Base-by-base conservation (phyloP, 108 stramenopile genomes). In the Discostella pseudostelligera region DNA sequence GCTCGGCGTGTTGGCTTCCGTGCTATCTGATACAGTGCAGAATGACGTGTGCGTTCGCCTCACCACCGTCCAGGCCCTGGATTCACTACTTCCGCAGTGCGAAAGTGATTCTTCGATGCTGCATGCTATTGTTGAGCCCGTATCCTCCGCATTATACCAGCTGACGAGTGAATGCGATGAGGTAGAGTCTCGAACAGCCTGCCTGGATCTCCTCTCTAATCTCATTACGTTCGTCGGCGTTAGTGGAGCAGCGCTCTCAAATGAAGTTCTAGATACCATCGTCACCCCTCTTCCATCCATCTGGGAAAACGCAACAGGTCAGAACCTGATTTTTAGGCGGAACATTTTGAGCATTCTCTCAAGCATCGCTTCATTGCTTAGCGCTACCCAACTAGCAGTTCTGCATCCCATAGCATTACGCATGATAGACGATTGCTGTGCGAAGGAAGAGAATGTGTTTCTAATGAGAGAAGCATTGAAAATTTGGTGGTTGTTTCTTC, bases 351-450 rank as follows among this genome's bases (percentile, higher is more conserved):
- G 50, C 7, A 77, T 81, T 28, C 17, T 72, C n/a, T 65, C 74
- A 10, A 60, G 65, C 35, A 47, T 70, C 39, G 80, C 75, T 21
- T 55, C 60, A 39, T 55, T 60, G 21, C 66, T 78, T 17, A 71
- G 77, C 4, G 39, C 72, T 8, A 45, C 72, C 26, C 58, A 69
- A 26, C 32, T 59, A 17, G n/a, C 60, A 9, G 28, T 66, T 25
- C 51, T 81, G 29, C 58, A 77, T 50, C 80, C 74, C 0, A 51
- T 77, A 14, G 75, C 75, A 19, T 44, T 81, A 56, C 75, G 75
- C 5, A 61, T 81, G 70, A 69, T 81, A 16, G 80, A 81, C 62
- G 65, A 74, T 54, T 54, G 53, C 47, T 67, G 76, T 46, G 69
- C 24, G 42, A 54, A 42, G 26, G 63, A 76, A 6, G 80, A 77